phyloP scores from a whole-genome alignment of 177 flowering plant species.

The Vitis hybrid region DNA sequence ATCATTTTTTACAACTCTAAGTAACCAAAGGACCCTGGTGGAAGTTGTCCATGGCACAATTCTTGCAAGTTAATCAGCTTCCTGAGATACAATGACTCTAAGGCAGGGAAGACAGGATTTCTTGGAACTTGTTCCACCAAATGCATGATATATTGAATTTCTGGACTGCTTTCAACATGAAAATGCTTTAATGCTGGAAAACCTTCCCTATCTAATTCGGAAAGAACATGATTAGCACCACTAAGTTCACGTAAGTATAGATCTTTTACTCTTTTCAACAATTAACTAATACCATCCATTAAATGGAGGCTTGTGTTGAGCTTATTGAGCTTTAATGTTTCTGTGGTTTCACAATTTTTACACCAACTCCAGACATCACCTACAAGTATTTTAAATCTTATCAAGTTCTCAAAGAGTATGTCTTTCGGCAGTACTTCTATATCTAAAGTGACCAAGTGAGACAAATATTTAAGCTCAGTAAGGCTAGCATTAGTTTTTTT shows the following conservation, averaged over 20 bases:
- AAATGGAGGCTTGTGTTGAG: background rate
- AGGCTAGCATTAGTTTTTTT: background rate
- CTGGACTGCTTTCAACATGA: background rate
- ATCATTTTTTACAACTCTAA: no score
- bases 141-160: background rate
- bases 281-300: background rate
- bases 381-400: conserved; percentile 8
- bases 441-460: background rate
- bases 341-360: background rate
- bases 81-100: conserved; percentile 8
- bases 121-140: background rate
- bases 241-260: background rate
- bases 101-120: background rate
- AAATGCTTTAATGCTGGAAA: conserved; percentile 15
- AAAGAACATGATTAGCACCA: conserved; percentile 1
- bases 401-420: conserved; percentile 1
- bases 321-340: conserved; percentile 8
- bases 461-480: conserved; percentile 8
- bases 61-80: conserved; percentile 6
- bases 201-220: conserved; percentile 8
- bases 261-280: conserved; percentile 10
- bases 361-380: conserved; percentile 16
- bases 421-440: conserved; percentile 2
- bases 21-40: no score
- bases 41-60: conserved; percentile 2